phyloP scores from a whole-genome alignment of 164 flowering plant species.

The Annona squamosa region DNA sequence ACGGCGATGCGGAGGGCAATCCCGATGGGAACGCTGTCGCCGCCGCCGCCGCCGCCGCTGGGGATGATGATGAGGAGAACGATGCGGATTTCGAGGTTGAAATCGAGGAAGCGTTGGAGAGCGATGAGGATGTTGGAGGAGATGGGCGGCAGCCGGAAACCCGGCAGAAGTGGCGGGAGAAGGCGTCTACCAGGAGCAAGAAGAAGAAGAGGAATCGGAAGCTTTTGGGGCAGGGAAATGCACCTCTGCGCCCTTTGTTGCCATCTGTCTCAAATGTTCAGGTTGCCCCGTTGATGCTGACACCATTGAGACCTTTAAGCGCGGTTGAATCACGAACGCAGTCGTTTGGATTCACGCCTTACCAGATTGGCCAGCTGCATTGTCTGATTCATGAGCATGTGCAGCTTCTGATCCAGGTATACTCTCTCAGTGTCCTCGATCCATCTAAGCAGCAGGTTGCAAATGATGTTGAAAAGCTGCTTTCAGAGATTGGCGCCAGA shows the following conservation, averaged over 20 bases:
- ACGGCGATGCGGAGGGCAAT: conserved; percentile 29
- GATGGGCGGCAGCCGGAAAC: conserved; percentile 53
- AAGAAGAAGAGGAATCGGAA: conserved; percentile 23
- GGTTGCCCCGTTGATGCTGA: neutral
- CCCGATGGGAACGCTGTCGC: conserved; percentile 2
- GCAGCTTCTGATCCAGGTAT: conserved; percentile 87
- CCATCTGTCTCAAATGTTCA: conserved; percentile 36
- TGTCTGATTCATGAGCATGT: conserved; percentile 85
- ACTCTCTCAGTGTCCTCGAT: conserved; percentile 70
- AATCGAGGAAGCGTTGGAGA: conserved; percentile 88
- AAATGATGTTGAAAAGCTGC: conserved; percentile 44
- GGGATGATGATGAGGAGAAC: conserved; percentile 71
- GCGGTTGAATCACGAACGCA: conserved; percentile 7
- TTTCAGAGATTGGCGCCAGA: conserved; percentile 50
- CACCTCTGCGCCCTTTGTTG: conserved; percentile 67
- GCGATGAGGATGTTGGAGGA: conserved; percentile 55
- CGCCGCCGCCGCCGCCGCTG: conserved; percentile 32
- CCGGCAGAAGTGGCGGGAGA: conserved; percentile 60
- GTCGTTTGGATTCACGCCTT: conserved; percentile 53
- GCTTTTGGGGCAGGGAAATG: conserved; percentile 34
- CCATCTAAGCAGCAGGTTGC: conserved; percentile 60
- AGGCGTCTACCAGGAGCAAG: conserved; percentile 21
- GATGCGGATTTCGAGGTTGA: conserved; percentile 98
- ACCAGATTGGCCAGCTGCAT: conserved; percentile 82
- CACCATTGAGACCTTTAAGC: conserved; percentile 1